Conservation (phyloP, 2,329 filamentous ascomycete genomes). For the Volutella citrinella region DNA sequence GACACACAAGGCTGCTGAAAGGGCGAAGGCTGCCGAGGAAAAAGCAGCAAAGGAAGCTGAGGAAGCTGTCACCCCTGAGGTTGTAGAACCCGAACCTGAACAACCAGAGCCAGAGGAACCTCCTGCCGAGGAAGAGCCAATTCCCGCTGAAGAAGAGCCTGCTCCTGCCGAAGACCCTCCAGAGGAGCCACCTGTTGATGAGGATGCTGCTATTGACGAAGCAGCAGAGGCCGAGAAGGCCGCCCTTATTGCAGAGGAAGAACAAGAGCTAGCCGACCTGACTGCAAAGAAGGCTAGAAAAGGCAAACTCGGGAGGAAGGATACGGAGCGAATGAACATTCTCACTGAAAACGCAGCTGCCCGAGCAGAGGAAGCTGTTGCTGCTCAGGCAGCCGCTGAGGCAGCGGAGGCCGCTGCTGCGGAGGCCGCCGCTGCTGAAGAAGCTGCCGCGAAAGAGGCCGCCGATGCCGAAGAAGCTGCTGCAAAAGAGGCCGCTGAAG, state of each 20-base stretch:
- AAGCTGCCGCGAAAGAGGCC: slow-evolving; percentile 13
- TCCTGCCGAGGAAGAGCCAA: slow-evolving; percentile 26
- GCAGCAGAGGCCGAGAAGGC: slow-evolving; percentile 8
- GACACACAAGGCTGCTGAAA: slow-evolving; percentile 13
- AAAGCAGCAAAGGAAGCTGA: no score
- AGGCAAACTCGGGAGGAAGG: slow-evolving; percentile 21
- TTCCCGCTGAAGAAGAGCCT: slow-evolving; percentile 27
- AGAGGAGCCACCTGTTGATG: slow-evolving; percentile 11
- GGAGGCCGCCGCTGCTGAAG: slow-evolving; percentile 12
- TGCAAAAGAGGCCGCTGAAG: slow-evolving; percentile 33
- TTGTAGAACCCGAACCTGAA: background rate
- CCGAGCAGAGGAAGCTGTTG: no score
- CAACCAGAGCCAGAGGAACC: background rate
- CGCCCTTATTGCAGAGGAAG: slow-evolving; percentile 15
- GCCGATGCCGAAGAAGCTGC: slow-evolving; percentile 15
- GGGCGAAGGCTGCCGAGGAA: slow-evolving; percentile 16
- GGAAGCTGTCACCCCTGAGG: slow-evolving; percentile 6
- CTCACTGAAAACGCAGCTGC: slow-evolving; percentile 18
- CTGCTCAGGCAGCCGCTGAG: slow-evolving; percentile 10
- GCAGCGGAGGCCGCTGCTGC: slow-evolving; percentile 7
- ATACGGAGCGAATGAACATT: slow-evolving; percentile 18
- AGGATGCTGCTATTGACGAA: slow-evolving; percentile 10
- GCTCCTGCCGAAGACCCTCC: slow-evolving; percentile 10
- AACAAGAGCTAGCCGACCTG: slow-evolving; percentile 15
- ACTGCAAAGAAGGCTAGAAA: slow-evolving; percentile 17